These are phyloP conservation scores for Paramecium sonneborni DNA, from an alignment of 73 alveolate species.

Conservation along the genomic window DNA sequence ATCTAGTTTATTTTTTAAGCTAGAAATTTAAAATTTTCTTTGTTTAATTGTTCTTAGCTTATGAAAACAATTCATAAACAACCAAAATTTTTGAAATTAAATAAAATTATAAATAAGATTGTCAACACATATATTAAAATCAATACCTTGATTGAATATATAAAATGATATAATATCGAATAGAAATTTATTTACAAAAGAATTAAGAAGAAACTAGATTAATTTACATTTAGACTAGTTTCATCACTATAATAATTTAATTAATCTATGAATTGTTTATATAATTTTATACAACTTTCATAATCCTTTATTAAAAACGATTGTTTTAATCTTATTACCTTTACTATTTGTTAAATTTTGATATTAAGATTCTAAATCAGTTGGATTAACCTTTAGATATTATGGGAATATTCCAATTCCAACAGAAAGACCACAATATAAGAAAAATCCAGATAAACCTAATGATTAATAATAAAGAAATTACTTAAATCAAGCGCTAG, in stretches of 20 bases:
- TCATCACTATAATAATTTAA: too few relatives aligned
- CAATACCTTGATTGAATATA: too few relatives aligned
- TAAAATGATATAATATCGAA: too few relatives aligned
- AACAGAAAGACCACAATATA: slow-evolving; percentile 40
- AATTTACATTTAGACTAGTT: neutral
- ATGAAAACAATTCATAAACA: too few relatives aligned
- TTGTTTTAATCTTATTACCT: neutral
- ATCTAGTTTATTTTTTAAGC: too few relatives aligned
- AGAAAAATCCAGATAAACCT: slow-evolving; percentile 29
- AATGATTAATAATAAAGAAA: neutral
- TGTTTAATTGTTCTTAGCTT: too few relatives aligned
- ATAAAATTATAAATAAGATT: too few relatives aligned
- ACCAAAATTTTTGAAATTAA: too few relatives aligned
- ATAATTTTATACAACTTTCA: neutral
- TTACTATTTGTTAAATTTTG: neutral
- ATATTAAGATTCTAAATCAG: neutral
- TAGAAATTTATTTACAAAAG: too few relatives aligned
- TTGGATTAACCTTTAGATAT: slow-evolving; percentile 39
- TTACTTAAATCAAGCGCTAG: slow-evolving; percentile 12
- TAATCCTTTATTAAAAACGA: slow-evolving; percentile 41
- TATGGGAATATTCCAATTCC: slow-evolving; percentile 49
- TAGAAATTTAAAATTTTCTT: too few relatives aligned
- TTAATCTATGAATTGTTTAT: neutral
- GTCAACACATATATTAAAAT: too few relatives aligned
- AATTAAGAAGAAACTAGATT: neutral